phyloP scores from a whole-genome alignment of 768 basidiomycete species.

The Inosperma sp. region DNA sequence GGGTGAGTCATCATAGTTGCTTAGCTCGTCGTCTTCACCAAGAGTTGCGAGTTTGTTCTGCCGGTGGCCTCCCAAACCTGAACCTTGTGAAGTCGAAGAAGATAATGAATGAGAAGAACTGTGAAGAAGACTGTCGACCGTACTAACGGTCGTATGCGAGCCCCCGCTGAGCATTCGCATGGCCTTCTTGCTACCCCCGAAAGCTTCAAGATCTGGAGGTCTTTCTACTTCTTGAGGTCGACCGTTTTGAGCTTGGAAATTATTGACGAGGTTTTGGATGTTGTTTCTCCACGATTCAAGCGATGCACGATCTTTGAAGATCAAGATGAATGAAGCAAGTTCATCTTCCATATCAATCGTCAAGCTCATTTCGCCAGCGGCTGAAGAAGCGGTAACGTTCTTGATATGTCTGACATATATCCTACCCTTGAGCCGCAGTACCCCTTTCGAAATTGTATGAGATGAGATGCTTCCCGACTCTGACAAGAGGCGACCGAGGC shows the following conservation, averaged over 20 bases:
- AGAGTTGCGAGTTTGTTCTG: slow-evolving; percentile 54
- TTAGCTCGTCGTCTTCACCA: slow-evolving; percentile 67
- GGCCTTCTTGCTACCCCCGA: slow-evolving; percentile 71
- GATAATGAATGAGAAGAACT: slow-evolving; percentile 68
- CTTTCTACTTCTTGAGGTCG: slow-evolving; percentile 35
- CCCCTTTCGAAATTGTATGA: slow-evolving; percentile 50
- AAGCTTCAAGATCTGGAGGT: slow-evolving; percentile 63
- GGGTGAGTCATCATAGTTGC: slow-evolving; percentile 49
- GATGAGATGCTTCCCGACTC: slow-evolving; percentile 45
- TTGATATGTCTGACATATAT: slow-evolving; percentile 96
- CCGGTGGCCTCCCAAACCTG: slow-evolving; percentile 38
- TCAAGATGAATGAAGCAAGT: slow-evolving; percentile 91
- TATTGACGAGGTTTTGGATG: slow-evolving; percentile 71
- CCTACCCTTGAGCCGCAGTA: slow-evolving; percentile 87
- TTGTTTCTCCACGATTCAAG: slow-evolving; percentile 86
- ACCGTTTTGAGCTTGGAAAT: slow-evolving; percentile 57
- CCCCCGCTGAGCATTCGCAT: slow-evolving; percentile 79
- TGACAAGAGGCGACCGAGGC: slow-evolving; percentile 68
- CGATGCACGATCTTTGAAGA: slow-evolving; percentile 87
- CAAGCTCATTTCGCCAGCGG: slow-evolving; percentile 80
- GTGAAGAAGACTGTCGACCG: slow-evolving; percentile 64
- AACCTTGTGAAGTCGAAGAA: slow-evolving; percentile 69
- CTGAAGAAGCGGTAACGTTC: slow-evolving; percentile 75
- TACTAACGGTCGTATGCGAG: slow-evolving; percentile 60
- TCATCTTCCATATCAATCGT: slow-evolving; percentile 99